These are phyloP conservation scores for Ceratobasidium sp. DNA, from an alignment of 1,284 basidiomycete genomes.

Conservation along the genomic window DNA sequence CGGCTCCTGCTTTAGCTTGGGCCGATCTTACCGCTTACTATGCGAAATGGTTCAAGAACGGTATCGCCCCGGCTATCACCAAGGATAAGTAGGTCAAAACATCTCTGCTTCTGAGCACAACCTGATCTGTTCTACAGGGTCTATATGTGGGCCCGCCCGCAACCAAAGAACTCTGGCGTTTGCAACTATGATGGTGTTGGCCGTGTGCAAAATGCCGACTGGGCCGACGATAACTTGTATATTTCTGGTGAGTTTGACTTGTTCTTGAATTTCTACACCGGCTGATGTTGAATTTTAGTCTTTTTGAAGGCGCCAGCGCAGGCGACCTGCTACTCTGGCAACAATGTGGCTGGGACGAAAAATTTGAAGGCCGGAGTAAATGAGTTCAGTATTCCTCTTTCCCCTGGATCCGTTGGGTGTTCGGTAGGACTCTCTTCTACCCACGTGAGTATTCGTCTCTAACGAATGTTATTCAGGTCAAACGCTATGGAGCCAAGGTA, in stretches of 20 bases:
- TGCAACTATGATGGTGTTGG: conserved; percentile 12
- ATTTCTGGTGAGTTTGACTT: conserved; percentile 21
- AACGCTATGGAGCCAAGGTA: conserved; percentile 1
- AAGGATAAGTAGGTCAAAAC: conserved; percentile 52
- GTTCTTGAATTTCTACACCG: background rate
- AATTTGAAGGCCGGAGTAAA: conserved; percentile 20
- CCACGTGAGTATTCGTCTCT: background rate
- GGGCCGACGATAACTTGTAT: conserved; percentile 12
- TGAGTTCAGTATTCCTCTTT: conserved; percentile 30
- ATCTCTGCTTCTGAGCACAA: background rate
- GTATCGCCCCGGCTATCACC: conserved; percentile 51
- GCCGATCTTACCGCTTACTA: conserved; percentile 42
- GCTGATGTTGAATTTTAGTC: background rate
- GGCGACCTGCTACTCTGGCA: conserved; percentile 16
- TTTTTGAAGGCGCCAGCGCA: conserved; percentile 17
- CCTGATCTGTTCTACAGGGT: conserved; percentile 48
- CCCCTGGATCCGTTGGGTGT: conserved; percentile 16
- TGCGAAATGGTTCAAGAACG: conserved; percentile 45
- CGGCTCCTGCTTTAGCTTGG: conserved; percentile 1
- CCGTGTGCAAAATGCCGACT: conserved; percentile 8
- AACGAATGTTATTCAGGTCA: background rate
- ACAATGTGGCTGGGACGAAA: background rate
- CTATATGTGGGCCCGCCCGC: conserved; percentile 61
- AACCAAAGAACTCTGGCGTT: conserved; percentile 56
- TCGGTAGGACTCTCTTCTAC: background rate